These are phyloP conservation scores for Sugiyamaella floridensis DNA, from an alignment of 805 yeast species.

Conservation along the genomic window DNA sequence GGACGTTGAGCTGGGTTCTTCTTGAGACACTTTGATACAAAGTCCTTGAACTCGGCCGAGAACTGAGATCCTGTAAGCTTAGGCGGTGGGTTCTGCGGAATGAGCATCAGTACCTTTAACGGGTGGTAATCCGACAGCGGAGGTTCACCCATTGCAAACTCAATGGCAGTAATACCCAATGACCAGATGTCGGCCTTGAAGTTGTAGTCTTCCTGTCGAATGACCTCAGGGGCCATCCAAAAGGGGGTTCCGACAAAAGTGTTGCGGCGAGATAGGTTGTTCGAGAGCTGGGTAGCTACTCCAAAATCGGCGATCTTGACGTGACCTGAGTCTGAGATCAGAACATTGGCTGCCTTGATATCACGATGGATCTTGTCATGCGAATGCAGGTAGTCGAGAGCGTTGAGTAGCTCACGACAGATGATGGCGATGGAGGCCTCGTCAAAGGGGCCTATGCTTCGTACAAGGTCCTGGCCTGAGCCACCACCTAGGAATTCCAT, in stretches of 20 bases:
- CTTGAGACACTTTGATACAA: conserved; percentile 61
- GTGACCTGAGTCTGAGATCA: conserved; percentile 60
- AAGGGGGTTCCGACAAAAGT: conserved; percentile 50
- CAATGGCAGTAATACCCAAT: conserved; percentile 70
- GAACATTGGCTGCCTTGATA: conserved; percentile 86
- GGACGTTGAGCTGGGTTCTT: conserved; percentile 66
- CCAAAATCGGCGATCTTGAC: conserved; percentile 95
- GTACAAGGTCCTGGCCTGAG: conserved; percentile 55
- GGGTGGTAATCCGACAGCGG: conserved; percentile 54
- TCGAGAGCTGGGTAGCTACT: conserved; percentile 74
- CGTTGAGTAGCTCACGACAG: conserved; percentile 49
- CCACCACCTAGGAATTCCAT: conserved; percentile 84
- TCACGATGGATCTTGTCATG: conserved; percentile 83
- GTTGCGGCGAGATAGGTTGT: conserved; percentile 44
- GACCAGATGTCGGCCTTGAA: conserved; percentile 77
- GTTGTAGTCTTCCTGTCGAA: conserved; percentile 72
- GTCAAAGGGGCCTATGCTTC: conserved; percentile 39
- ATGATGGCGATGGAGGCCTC: conserved; percentile 51
- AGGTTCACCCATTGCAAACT: conserved; percentile 64
- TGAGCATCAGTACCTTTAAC: conserved; percentile 46
- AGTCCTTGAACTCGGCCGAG: conserved; percentile 54
- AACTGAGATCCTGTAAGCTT: conserved; percentile 30
- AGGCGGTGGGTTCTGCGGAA: conserved; percentile 46
- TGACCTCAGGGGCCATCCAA: conserved; percentile 99
- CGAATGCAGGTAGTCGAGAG: conserved; percentile 58